Evolutionary conservation across 2,329 filamentous ascomycete species (phyloP), one percentile per base, ranked within the genome.

Genomic region (Fusarium incarnatum): DNA sequence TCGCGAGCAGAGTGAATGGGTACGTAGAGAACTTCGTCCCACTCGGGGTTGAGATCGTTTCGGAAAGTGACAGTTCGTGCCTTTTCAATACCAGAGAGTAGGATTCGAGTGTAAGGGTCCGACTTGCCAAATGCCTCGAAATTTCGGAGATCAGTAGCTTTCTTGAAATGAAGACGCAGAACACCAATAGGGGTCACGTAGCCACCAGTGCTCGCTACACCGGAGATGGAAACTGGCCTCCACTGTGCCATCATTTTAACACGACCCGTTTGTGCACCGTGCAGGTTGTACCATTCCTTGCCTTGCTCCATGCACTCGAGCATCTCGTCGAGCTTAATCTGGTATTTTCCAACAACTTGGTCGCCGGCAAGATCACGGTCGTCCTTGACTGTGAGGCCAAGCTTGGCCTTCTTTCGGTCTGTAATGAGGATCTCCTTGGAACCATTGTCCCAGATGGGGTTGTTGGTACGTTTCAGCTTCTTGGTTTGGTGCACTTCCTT

Each of bases 121-220:
- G 96, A 98, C 81, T 98, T 98, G 81, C 96, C 96, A 80, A 99
- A 89, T 4, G 94, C 93, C 81, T 99, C 96, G 56, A 98, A 87
- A 79, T 99, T 99, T 64, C 94, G 92, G 45, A 99, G 87, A 74
- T 94, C 89, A 52, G 86, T 88, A 30, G 94, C 96, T 75, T 88
- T 90, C 82, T 93, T 88, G 84, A 98, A 95, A 80, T 99, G 94
- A 72, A 99, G 86, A 68, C 96, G 91, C 89, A 98, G 93, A 23
- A 99, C 94, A 81, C 96, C 96, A 71, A 99, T 93, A 0, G 96
- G 96, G 3, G 93, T 95, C 63, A 97, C 86, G 79, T 99, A 99
- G 59, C 96, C 96, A 53, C 93, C 93, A 56, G 92, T 94, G 56
- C 92, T 91, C 47, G 89, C 89, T 44, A 92, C 86, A 27, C 95